Percentiles rank a stretch among this genome's conserved stretches.
Evolutionary conservation across 2,329 filamentous ascomycete genomes (phyloP).

Genomic region (Alternaria sp.): DNA sequence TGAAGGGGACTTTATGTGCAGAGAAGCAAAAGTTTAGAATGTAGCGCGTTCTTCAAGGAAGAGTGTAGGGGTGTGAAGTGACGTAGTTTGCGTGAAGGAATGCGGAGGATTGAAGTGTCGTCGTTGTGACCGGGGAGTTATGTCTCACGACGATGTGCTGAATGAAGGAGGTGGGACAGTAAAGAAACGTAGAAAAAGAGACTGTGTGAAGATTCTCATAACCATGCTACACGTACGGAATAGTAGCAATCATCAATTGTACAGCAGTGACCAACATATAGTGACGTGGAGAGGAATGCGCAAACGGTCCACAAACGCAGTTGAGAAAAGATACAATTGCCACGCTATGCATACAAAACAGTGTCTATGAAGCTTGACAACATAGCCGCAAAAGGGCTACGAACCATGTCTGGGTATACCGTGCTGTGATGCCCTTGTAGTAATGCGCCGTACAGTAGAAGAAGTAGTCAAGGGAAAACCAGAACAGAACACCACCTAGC

Average conservation of each 20-base stretch:
- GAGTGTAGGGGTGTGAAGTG: not conserved
- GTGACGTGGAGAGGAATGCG: not conserved
- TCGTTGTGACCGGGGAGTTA: not conserved
- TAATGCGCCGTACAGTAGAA: constrained; percentile 14
- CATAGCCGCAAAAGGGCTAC: constrained; percentile 3
- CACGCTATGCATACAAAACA: constrained; percentile 12
- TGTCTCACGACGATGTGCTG: not conserved
- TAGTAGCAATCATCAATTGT: not conserved
- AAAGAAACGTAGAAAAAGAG: not conserved
- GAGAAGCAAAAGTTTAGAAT: not conserved
- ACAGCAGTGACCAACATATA: not conserved
- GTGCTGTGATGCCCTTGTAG: constrained; percentile 19
- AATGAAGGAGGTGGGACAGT: not conserved
- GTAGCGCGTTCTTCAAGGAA: not conserved
- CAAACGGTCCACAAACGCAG: not conserved
- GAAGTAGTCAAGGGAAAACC: constrained; percentile 1
- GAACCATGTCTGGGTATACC: constrained; percentile 25
- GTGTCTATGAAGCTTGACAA: constrained; percentile 8
- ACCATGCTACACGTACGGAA: not conserved
- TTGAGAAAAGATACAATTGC: not conserved
- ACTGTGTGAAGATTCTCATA: not conserved
- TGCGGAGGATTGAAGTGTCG: not conserved
- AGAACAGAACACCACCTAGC: not conserved
- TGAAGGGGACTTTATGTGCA: not conserved
- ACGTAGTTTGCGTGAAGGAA: not conserved